Percentiles rank a stretch among this genome's conserved stretches.
These are phyloP conservation scores for Narthecium ossifragum DNA, from an alignment of 106 monocot genomes.

Conservation along the genomic window DNA sequence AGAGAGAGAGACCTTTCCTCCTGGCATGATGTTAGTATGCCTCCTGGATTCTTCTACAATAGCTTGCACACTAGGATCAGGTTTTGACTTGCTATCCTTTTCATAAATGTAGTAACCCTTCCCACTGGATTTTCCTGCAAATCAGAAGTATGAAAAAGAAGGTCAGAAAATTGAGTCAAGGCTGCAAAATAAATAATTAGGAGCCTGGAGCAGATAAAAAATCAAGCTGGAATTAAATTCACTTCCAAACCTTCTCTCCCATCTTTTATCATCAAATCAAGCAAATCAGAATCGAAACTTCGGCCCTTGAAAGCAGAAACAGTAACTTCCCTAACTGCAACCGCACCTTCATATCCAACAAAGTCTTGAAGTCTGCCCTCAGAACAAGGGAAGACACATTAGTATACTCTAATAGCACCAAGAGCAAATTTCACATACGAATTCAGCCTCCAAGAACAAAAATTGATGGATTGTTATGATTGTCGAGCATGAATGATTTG, in stretches of 20 bases:
- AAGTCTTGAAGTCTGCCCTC: not conserved
- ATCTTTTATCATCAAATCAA: not conserved
- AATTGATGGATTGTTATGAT: too few relatives aligned
- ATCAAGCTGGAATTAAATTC: too few relatives aligned
- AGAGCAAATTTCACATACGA: too few relatives aligned
- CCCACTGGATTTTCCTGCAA: not conserved
- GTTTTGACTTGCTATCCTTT: not conserved
- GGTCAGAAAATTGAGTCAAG: not conserved
- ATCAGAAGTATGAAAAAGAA: not conserved
- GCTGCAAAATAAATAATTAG: not conserved
- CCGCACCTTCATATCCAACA: not conserved
- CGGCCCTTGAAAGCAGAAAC: not conserved
- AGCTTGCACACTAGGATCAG: not conserved
- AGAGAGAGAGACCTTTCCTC: not conserved
- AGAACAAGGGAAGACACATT: not conserved
- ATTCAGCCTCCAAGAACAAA: too few relatives aligned
- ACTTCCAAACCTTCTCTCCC: not conserved
- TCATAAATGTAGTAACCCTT: conserved; percentile 3
- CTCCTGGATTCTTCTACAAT: not conserved
- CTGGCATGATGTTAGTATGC: not conserved
- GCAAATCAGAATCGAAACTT: not conserved
- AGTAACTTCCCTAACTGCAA: not conserved
- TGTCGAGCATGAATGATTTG: too few relatives aligned
- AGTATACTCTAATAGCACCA: too few relatives aligned
- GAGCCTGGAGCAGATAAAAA: too few relatives aligned